Evolutionary conservation across 208 protist genomes (phyloP).

Genomic region (Strigomonas oncopelti): DNA sequence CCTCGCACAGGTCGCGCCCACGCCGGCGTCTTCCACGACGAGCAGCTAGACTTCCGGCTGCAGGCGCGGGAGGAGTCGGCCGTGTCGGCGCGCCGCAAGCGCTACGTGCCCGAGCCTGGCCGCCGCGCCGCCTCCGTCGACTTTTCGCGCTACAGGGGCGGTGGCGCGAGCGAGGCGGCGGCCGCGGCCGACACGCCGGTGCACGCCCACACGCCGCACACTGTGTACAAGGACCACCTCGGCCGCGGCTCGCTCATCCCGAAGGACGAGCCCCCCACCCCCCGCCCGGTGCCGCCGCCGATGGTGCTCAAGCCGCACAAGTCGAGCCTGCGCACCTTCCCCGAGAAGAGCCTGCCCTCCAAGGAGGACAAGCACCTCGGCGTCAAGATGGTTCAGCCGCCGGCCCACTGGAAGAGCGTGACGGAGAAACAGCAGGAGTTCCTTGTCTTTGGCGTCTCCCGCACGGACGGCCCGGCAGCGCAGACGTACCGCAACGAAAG

Average conservation of each 20-base stretch:
- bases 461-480: conserved; percentile 7
- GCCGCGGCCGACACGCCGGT: neutral
- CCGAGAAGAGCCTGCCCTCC: conserved; percentile 29
- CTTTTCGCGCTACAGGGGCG: conserved; percentile 2
- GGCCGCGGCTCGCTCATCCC: conserved; percentile 45
- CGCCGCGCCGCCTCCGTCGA: conserved; percentile 10
- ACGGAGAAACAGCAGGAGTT: conserved; percentile 47
- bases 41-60: conserved; percentile 39
- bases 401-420: conserved; percentile 47
- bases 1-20: neutral
- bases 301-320: conserved; percentile 42
- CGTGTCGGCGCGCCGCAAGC: conserved; percentile 24
- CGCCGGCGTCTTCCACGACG: neutral
- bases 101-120: conserved; percentile 27
- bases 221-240: conserved; percentile 32
- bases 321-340: conserved; percentile 48
- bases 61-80: conserved; percentile 18
- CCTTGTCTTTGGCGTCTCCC: conserved; percentile 32
- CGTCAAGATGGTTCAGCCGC: conserved; percentile 58
- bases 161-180: neutral
- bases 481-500: conserved; percentile 46
- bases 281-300: conserved; percentile 41
- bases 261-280: conserved; percentile 27
- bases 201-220: neutral
- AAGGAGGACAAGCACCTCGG: conserved; percentile 35